phyloP scores from a whole-genome alignment of 2,329 filamentous ascomycete genomes.

The Colletotrichum lini region DNA sequence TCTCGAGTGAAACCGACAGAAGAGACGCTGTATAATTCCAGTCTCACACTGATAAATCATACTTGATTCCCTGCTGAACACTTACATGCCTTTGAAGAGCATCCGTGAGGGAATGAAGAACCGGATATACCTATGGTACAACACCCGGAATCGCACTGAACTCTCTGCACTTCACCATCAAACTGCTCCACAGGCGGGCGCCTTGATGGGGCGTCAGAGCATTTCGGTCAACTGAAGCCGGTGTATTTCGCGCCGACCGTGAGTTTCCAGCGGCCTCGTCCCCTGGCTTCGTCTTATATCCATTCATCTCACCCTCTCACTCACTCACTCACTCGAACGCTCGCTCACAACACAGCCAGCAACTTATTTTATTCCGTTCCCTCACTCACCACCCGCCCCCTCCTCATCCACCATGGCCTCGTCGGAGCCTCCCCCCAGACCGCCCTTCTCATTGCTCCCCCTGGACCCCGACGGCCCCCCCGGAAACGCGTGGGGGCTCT shows the following conservation, averaged over 20 bases:
- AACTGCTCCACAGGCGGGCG: neutral
- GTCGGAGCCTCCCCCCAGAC: neutral
- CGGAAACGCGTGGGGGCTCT: constrained; percentile 71
- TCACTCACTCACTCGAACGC: too few relatives aligned
- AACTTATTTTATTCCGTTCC: too few relatives aligned
- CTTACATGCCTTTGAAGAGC: too few relatives aligned
- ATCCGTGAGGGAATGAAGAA: too few relatives aligned
- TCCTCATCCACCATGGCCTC: constrained; percentile 10
- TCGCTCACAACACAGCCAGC: too few relatives aligned
- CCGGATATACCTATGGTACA: too few relatives aligned
- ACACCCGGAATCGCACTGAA: too few relatives aligned
- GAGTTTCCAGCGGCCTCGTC: neutral
- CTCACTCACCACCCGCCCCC: too few relatives aligned
- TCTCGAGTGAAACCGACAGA: too few relatives aligned
- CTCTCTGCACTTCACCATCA: neutral
- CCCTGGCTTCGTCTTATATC: neutral
- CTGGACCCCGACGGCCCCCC: constrained; percentile 63
- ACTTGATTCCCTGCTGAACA: too few relatives aligned
- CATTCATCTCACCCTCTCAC: neutral
- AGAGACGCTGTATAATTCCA: too few relatives aligned
- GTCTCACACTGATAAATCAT: too few relatives aligned
- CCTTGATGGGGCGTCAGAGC: neutral
- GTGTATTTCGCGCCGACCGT: constrained; percentile 21
- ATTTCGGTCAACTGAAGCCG: constrained; percentile 1
- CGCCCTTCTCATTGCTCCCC: constrained; percentile 55